These are phyloP conservation scores for Cladosporium colombiae DNA, from an alignment of 2,329 filamentous ascomycete species.

Conservation along the genomic window DNA sequence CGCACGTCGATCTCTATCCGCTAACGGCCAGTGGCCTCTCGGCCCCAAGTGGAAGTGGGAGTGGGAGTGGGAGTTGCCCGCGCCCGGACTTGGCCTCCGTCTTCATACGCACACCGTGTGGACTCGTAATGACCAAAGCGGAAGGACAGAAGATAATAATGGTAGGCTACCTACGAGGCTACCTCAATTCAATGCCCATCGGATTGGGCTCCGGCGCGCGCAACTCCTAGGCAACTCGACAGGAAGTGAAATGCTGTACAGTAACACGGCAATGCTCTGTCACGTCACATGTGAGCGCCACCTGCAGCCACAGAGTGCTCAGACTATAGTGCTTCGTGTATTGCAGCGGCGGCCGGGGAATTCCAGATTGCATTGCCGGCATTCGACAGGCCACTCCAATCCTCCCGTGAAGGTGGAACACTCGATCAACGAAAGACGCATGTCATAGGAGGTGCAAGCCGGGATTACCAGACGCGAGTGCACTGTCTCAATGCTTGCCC, in stretches of 20 bases:
- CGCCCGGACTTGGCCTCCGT: not conserved
- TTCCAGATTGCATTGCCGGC: not conserved
- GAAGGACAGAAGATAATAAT: not conserved
- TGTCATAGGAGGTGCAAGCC: not conserved
- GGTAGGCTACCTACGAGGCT: not conserved
- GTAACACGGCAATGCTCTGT: not conserved
- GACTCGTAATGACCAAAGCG: not conserved
- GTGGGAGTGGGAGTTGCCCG: not conserved
- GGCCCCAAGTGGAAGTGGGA: not conserved
- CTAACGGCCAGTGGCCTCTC: not conserved
- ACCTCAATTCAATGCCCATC: not conserved
- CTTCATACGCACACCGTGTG: not conserved
- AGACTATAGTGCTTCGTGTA: not conserved
- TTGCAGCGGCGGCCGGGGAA: not conserved
- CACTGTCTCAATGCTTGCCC: not conserved
- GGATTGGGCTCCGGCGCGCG: not conserved
- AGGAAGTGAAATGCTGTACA: not conserved
- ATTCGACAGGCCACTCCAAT: not conserved
- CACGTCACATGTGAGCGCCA: not conserved
- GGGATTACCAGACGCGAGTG: not conserved
- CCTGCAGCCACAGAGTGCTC: not conserved
- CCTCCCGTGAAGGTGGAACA: not conserved
- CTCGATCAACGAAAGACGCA: not conserved
- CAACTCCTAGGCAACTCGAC: not conserved
- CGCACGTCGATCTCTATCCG: conserved; percentile 1